phyloP scores from a whole-genome alignment of 495 filamentous ascomycete species.

The Neurospora sp. region DNA sequence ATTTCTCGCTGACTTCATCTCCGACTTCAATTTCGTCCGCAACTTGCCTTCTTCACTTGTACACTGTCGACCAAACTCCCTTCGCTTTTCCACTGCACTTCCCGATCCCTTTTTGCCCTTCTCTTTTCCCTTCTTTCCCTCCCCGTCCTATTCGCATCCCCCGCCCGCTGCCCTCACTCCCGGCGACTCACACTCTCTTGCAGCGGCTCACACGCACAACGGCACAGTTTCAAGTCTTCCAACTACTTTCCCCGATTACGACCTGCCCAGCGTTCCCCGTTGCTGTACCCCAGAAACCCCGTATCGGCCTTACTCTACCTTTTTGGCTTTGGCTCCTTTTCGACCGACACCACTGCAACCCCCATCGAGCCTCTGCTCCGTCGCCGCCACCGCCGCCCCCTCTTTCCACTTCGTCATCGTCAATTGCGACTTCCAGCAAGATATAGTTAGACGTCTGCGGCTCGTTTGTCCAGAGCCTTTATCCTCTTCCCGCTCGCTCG shows the following conservation, averaged over 20 bases:
- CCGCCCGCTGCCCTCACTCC: neutral
- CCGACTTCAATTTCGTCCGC: conserved; percentile 18
- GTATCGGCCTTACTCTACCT: neutral
- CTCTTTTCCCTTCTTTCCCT: conserved; percentile 3
- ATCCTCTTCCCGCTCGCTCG: neutral
- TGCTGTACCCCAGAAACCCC: neutral
- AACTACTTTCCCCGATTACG: neutral
- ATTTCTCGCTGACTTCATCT: conserved; percentile 23
- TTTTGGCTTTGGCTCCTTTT: neutral
- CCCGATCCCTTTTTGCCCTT: conserved; percentile 1
- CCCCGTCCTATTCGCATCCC: neutral
- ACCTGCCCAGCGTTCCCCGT: neutral
- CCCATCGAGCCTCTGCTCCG: neutral
- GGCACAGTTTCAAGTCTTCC: neutral
- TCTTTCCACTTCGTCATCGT: conserved; percentile 2
- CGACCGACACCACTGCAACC: neutral
- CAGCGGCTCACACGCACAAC: neutral
- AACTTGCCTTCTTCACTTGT: conserved; percentile 3
- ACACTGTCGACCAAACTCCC: neutral
- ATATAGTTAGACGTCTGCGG: conserved; percentile 1
- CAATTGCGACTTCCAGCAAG: neutral
- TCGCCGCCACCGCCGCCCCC: neutral
- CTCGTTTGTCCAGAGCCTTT: neutral
- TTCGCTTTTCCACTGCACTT: neutral
- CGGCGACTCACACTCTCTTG: conserved; percentile 2